Evolutionary conservation across 495 filamentous ascomycete species (phyloP).

Genomic region (Lasiosphaeria ovina): DNA sequence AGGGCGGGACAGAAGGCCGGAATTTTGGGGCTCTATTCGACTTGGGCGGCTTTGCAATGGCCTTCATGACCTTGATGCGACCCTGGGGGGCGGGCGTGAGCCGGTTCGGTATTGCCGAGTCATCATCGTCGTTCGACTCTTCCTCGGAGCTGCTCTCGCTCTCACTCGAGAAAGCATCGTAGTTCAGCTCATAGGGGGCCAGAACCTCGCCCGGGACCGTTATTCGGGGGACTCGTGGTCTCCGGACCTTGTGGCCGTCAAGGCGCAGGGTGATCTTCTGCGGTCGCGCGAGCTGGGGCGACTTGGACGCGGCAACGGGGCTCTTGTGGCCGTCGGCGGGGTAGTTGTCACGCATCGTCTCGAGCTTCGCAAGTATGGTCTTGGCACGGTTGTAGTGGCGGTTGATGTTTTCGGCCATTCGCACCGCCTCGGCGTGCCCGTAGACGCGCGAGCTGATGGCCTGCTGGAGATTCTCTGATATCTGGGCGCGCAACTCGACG

Average conservation of each 20-base stretch:
- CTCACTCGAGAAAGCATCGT: conserved; percentile 47
- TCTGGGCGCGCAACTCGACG: conserved; percentile 64
- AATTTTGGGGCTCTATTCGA: conserved; percentile 34
- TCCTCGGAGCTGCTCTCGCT: conserved; percentile 43
- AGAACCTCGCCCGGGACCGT: conserved; percentile 59
- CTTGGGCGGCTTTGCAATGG: conserved; percentile 32
- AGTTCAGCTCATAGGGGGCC: conserved; percentile 55
- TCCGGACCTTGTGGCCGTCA: conserved; percentile 50
- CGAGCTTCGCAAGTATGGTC: conserved; percentile 77
- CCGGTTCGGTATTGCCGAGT: conserved; percentile 29
- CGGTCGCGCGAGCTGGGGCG: conserved; percentile 56
- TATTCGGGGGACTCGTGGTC: conserved; percentile 45
- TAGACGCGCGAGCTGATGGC: conserved; percentile 74
- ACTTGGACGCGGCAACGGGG: conserved; percentile 43
- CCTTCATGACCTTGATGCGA: conserved; percentile 44
- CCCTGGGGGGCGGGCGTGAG: conserved; percentile 33
- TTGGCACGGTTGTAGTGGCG: conserved; percentile 74
- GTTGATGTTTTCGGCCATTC: conserved; percentile 73
- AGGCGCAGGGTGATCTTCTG: conserved; percentile 65
- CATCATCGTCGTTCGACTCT: conserved; percentile 35
- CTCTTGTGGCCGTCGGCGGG: conserved; percentile 54
- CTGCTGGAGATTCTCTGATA: conserved; percentile 71
- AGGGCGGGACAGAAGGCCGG: conserved; percentile 47
- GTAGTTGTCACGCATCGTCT: conserved; percentile 63
- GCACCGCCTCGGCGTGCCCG: conserved; percentile 76